phyloP scores from a whole-genome alignment of 805 yeast species.

The Pichia ethanolica region DNA sequence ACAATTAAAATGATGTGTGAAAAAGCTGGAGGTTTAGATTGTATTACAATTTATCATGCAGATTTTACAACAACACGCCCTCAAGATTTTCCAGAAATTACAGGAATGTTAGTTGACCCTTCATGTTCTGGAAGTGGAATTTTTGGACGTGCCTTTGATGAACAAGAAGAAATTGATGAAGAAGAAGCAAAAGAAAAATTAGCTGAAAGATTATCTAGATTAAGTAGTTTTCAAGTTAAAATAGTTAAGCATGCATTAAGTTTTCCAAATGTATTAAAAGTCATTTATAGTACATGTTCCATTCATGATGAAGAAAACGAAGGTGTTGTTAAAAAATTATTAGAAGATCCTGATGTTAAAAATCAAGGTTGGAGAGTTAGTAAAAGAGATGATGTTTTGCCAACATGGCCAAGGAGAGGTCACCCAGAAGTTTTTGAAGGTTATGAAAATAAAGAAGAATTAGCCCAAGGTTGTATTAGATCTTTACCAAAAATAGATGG shows the following conservation, averaged over 20 bases:
- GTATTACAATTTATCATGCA: conserved; percentile 36
- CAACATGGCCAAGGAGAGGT: conserved; percentile 86
- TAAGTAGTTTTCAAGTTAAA: conserved; percentile 80
- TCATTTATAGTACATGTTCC: conserved; percentile 94
- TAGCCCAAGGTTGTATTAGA: conserved; percentile 85
- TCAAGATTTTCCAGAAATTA: conserved; percentile 50
- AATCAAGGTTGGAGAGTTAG: conserved; percentile 70
- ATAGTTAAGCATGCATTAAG: conserved; percentile 83
- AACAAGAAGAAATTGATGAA: conserved; percentile 33
- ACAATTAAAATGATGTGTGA: conserved; percentile 69
- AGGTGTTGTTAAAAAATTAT: conserved; percentile 73
- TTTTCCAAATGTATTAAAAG: conserved; percentile 68
- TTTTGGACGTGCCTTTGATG: conserved; percentile 77
- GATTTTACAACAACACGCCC: conserved; percentile 64
- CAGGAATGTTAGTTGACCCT: conserved; percentile 88
- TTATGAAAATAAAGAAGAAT: conserved; percentile 36
- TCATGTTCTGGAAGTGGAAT: conserved; percentile 98
- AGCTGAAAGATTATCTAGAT: conserved; percentile 56
- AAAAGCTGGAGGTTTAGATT: conserved; percentile 56
- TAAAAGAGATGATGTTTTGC: conserved; percentile 55
- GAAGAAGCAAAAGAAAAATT: conserved; percentile 32
- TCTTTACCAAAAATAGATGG: conserved; percentile 85
- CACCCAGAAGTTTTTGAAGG: conserved; percentile 57
- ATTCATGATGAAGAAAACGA: conserved; percentile 93
- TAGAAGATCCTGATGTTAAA: conserved; percentile 58